Evolutionary conservation across 805 yeast genomes (phyloP).

Genomic region (Wickerhamomyces silvicola): DNA sequence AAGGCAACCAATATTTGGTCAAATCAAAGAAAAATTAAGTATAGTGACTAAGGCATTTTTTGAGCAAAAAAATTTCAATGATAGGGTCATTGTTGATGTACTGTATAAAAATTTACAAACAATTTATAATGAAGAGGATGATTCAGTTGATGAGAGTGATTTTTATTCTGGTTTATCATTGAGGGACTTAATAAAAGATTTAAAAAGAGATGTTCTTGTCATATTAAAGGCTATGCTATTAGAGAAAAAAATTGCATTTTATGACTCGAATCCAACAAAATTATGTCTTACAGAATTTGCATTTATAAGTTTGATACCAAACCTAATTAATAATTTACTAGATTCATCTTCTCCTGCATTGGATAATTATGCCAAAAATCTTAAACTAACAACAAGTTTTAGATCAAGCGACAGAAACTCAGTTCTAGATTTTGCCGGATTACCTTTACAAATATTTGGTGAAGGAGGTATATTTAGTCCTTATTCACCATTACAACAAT

Average conservation of each 20-base stretch:
- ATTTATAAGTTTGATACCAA: slow-evolving; percentile 77
- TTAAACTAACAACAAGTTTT: slow-evolving; percentile 58
- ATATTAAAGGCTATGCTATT: slow-evolving; percentile 72
- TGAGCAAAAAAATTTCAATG: slow-evolving; percentile 69
- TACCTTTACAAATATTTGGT: slow-evolving; percentile 83
- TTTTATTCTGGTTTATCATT: slow-evolving; percentile 70
- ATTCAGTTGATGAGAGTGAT: slow-evolving; percentile 43
- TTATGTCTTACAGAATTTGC: slow-evolving; percentile 82
- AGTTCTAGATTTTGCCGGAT: slow-evolving; percentile 71
- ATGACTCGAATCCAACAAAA: slow-evolving; percentile 71
- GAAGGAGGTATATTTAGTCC: slow-evolving; percentile 88
- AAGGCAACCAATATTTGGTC: slow-evolving; percentile 80
- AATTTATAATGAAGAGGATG: slow-evolving; percentile 26
- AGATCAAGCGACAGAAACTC: slow-evolving; percentile 75
- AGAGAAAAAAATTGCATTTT: slow-evolving; percentile 70
- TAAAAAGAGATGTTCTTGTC: slow-evolving; percentile 53
- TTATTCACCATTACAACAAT: slow-evolving; percentile 88
- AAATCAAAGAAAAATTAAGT: slow-evolving; percentile 82
- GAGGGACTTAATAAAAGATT: slow-evolving; percentile 52
- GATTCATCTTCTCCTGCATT: slow-evolving; percentile 77
- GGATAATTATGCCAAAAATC: slow-evolving; percentile 42
- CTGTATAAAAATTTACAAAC: slow-evolving; percentile 60
- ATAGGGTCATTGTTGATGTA: slow-evolving; percentile 58
- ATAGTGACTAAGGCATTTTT: slow-evolving; percentile 86
- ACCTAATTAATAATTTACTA: slow-evolving; percentile 61